phyloP scores from a whole-genome alignment of 805 yeast species.

The Pachysolen tannophilus region DNA sequence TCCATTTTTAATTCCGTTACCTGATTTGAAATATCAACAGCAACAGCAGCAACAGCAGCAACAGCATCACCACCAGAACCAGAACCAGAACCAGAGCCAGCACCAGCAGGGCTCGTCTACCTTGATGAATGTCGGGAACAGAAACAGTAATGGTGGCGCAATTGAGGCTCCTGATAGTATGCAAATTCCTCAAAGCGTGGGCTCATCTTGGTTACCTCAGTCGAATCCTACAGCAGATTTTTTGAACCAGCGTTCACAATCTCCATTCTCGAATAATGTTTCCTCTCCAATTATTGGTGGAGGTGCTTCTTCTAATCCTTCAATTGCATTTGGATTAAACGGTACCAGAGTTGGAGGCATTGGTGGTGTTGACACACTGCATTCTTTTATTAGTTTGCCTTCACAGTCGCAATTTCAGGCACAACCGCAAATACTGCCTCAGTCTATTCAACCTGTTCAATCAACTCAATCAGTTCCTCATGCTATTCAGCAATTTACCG shows the following conservation, averaged over 20 bases:
- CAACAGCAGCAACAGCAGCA: constrained; percentile 10
- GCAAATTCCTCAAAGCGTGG: constrained; percentile 8
- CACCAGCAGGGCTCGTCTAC: constrained; percentile 2
- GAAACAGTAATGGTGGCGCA: neutral
- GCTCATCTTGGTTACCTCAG: constrained; percentile 7
- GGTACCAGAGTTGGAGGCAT: too few relatives aligned
- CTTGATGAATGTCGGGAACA: neutral
- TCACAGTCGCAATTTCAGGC: too few relatives aligned
- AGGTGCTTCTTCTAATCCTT: too few relatives aligned
- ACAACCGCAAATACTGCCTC: too few relatives aligned
- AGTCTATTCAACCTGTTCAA: too few relatives aligned
- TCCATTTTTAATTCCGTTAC: constrained; percentile 60
- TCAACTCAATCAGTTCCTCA: too few relatives aligned
- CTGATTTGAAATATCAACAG: constrained; percentile 14
- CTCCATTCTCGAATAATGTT: constrained; percentile 1
- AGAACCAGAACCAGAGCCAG: constrained; percentile 9
- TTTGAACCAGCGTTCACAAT: constrained; percentile 1
- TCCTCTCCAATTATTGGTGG: neutral
- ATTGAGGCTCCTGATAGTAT: too few relatives aligned
- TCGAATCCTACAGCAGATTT: constrained; percentile 5
- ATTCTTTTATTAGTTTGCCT: too few relatives aligned
- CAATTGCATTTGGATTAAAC: too few relatives aligned
- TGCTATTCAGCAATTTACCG: too few relatives aligned
- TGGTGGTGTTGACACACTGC: too few relatives aligned
- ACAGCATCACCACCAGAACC: constrained; percentile 4